These are phyloP conservation scores for Barnettozyma hawaiiensis DNA, from an alignment of 1,139 yeast genomes.

Conservation along the genomic window DNA sequence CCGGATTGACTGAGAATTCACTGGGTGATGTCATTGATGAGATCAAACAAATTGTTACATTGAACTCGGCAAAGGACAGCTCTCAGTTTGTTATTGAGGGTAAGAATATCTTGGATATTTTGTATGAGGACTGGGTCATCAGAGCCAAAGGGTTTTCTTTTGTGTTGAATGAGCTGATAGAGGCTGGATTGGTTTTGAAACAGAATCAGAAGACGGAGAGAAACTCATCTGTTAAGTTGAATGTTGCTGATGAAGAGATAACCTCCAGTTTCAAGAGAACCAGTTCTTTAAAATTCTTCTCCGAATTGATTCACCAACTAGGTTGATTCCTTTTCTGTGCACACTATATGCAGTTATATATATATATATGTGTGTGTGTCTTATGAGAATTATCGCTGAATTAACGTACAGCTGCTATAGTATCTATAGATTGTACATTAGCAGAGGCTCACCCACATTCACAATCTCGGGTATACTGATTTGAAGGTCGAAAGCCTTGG, in stretches of 20 bases:
- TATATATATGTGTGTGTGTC: too few species aligned
- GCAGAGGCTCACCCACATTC: slow-evolving; percentile 82
- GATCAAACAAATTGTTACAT: slow-evolving; percentile 44
- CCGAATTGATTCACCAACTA: slow-evolving; percentile 7
- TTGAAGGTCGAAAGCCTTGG: slow-evolving; percentile 87
- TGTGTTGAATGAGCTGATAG: slow-evolving; percentile 62
- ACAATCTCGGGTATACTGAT: slow-evolving; percentile 79
- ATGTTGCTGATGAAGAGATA: slow-evolving; percentile 68
- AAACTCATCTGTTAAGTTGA: slow-evolving; percentile 54
- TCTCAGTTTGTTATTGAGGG: slow-evolving; percentile 27
- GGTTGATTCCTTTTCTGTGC: not conserved
- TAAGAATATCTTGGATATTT: slow-evolving; percentile 24
- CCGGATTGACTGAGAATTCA: slow-evolving; percentile 65
- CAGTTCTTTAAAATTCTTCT: slow-evolving; percentile 22
- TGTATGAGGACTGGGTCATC: slow-evolving; percentile 28
- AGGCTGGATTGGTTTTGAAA: slow-evolving; percentile 67
- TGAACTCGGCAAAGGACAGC: slow-evolving; percentile 28
- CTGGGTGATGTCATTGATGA: slow-evolving; percentile 80
- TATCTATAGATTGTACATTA: slow-evolving; percentile 51
- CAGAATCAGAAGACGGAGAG: slow-evolving; percentile 65
- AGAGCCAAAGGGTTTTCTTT: slow-evolving; percentile 44
- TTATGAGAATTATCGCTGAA: not conserved
- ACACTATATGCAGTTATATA: not conserved
- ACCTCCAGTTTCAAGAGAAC: slow-evolving; percentile 43
- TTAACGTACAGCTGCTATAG: too few species aligned